Base-by-base conservation (phyloP, 163 green algal genomes). In the Scenedesmus sp. region DNA sequence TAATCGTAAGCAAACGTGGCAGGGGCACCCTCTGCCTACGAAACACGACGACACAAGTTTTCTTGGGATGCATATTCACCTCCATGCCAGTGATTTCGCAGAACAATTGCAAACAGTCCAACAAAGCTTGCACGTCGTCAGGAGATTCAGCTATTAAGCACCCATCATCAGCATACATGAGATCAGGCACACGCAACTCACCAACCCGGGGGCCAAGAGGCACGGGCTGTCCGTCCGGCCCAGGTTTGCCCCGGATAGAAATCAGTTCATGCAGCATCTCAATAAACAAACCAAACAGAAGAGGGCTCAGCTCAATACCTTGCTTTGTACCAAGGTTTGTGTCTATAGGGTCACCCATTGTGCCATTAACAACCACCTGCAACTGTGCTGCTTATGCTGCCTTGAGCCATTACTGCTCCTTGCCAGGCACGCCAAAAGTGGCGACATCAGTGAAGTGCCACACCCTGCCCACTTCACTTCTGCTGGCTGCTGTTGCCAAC, bases 361-460 rank as follows among this genome's bases (percentile, higher is more conserved):
- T 56, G 7, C 46, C 46, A 56, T 56, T 56, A 7, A 56, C 46
- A 7, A 56, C 46, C 7, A 56, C 46, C 46, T 56, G 46, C 46
- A 56, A 18, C 46, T 56, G 46, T 40, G 59, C 22, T 68, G 53
- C 53, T 68, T 5, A 9, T 68, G 53, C 61, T 40, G 5, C 15
- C 9, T 26, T 30, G 3, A 20, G 20, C 61, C 40, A 16, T 7
- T 76, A 40, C 22, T 86, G 7, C 46, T 72, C 24, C 42, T 87
- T 87, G 0, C 43, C 59, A 43, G 87, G 40, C 26, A 87, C 46
- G n/a, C 87, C 87, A 72, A 91, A 96, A 4, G 82, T 91, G 1
- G 94, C 56, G 1, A 94, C 92, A 43, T 98, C 97, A 9, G 92
- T 97, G 93, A 96, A 99, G 0, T 56, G 65, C 93, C 94, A 96